A percentile compares a stretch with the other conserved stretches of the same genome.
phyloP scores from a whole-genome alignment of 179 eudicot genomes.

The Actinidia chinensis region DNA sequence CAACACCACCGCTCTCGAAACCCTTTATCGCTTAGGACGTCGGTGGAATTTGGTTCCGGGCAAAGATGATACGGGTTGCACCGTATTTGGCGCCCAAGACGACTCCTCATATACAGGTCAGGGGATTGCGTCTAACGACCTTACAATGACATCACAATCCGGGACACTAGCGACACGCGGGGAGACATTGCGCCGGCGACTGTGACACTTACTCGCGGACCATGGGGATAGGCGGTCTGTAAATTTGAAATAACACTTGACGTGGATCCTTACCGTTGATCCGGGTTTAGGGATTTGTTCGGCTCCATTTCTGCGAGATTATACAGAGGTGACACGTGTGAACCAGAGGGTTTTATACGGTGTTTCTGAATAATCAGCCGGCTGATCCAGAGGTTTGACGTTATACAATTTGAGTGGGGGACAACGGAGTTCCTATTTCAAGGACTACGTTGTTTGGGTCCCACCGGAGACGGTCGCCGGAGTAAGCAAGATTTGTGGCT shows the following conservation, averaged over 20 bases:
- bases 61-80: constrained; percentile 29
- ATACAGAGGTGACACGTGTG: not conserved
- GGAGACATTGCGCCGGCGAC: constrained; percentile 30
- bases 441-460: constrained; percentile 28
- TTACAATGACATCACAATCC: not conserved
- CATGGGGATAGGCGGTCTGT: not conserved
- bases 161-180: constrained; percentile 16
- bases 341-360: constrained; percentile 14
- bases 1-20: constrained; percentile 30
- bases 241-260: constrained; percentile 19
- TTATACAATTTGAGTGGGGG: constrained; percentile 19
- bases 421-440: constrained; percentile 13
- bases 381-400: constrained; percentile 23
- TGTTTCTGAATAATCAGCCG: constrained; percentile 27
- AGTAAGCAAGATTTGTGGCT: constrained; percentile 27
- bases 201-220: constrained; percentile 28
- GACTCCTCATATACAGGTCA: not conserved
- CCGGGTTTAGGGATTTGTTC: constrained; percentile 39
- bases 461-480: not conserved
- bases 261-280: constrained; percentile 42
- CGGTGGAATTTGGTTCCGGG: constrained; percentile 20
- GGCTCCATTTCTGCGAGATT: constrained; percentile 49
- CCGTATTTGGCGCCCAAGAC: constrained; percentile 36
- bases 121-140: not conserved
- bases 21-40: constrained; percentile 35